These are phyloP conservation scores for Geranium incanum DNA, from an alignment of 441 rosid genomes.

Conservation along the genomic window DNA sequence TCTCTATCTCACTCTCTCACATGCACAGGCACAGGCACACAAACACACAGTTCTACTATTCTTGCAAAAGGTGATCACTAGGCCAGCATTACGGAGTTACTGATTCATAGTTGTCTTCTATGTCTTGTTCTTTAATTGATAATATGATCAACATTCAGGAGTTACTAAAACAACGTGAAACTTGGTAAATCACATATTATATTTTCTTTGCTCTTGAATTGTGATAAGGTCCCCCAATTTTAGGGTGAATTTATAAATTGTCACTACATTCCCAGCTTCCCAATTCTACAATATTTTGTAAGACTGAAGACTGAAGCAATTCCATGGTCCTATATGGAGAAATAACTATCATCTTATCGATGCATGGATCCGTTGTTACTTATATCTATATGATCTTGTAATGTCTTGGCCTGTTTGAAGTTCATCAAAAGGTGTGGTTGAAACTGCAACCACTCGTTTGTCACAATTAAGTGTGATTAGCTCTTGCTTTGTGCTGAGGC, in stretches of 20 bases:
- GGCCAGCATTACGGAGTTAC: too few species aligned
- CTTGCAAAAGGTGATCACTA: too few species aligned
- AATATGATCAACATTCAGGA: too few species aligned
- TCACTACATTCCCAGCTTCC: not conserved
- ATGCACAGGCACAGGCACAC: not conserved
- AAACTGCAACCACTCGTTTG: slow-evolving; percentile 2
- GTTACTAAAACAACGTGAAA: too few species aligned
- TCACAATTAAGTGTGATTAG: not conserved
- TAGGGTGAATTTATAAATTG: not conserved
- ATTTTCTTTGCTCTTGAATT: not conserved
- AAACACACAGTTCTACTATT: too few species aligned
- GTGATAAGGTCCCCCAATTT: too few species aligned
- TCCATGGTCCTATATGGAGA: not conserved
- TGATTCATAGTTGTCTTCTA: too few species aligned
- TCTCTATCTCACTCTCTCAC: not conserved
- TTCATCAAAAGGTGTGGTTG: slow-evolving; percentile 7
- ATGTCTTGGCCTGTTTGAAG: slow-evolving; percentile 10
- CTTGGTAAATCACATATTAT: not conserved
- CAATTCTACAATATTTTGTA: not conserved
- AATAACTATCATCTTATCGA: not conserved
- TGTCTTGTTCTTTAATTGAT: too few species aligned
- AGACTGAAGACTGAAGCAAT: not conserved
- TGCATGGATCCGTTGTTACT: not conserved
- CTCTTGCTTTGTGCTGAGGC: not conserved
- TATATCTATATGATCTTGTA: not conserved